Evolutionary conservation across 352 stramenopile species (phyloP), one percentile per base, ranked within the genome.

Genomic region (Blastocystis sp.): DNA sequence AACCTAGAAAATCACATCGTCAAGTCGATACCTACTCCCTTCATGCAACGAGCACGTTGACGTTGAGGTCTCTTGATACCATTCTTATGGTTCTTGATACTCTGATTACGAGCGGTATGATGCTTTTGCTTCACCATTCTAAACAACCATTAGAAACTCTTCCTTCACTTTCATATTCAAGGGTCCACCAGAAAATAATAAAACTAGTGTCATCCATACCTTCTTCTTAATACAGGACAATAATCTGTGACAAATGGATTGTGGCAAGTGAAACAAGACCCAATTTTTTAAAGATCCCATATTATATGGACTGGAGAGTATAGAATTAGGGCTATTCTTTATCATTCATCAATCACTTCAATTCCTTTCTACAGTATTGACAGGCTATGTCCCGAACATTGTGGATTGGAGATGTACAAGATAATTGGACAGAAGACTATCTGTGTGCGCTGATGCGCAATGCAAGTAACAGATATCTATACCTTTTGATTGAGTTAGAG

Each of bases 11-110:
- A 19, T 27, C 27, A 54, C 12, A 35, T 29, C 7, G 12, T 21
- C 37, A 0, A 24, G 24, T 66, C 27, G 71, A n/a, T 35, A 11
- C 92, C 67, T 93, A 95, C 92, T 87, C 92, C 92, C 89, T 92
- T 92, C 88, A 92, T 94, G 78, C 91, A 94, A 89, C 92, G 89
- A 91, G 93, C 93, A 88, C 92, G 92, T 90, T 95, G 92, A 89
- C 92, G 92, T 90, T 94, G 93, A 86, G 92, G 92, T 91, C 94
- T 95, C 89, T 93, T 93, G 89, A 95, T 94, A 89, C 92, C 92
- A 89, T 95, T 95, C 89, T 92, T 92, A 91, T 95, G 92, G 54
- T 92, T 92, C 91, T 95, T 95, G 89, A 94, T 92, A 87, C 92
- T 94, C 88, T 95, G 92, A 91, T 95, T 95, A 89, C 92, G 92